Base-by-base conservation (phyloP, 2,329 filamentous ascomycete species). In the Neocucurbitaria cava region DNA sequence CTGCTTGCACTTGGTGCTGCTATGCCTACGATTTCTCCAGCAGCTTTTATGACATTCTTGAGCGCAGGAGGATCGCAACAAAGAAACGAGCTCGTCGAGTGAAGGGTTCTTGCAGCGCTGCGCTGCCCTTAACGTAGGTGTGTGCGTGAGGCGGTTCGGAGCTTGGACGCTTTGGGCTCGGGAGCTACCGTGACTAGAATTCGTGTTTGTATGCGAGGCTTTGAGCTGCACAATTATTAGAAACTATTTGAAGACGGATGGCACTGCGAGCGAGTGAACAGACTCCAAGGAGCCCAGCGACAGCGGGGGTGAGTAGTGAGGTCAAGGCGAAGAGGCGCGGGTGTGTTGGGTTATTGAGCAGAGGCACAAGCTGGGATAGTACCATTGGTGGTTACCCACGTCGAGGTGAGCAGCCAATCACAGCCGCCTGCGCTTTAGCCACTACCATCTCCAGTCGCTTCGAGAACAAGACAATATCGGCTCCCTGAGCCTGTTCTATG, bases 321-420 rank as follows among this genome's bases (percentile, higher is more conserved):
- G 52, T 43, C 46, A 53, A 50, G 33, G 52, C 54, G 53, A 15
- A 54, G 35, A 56, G 52, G 47, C 46, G 52, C 49, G 48, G 23
- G 55, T 59, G 59, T 64, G 59, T 61, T 63, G 65, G 59, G 58
- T 56, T 49, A 56, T 47, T 21, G 56, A 39, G 52, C 31, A 45
- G 46, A 47, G 52, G 38, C 49, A 57, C 52, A 38, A 44, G 54
- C 49, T 42, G 53, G 31, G 49, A 59, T 49, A 48, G 50, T 39
- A 52, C 52, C 52, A 53, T 56, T 58, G 54, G 54, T 53, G 40
- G 52, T 59, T 59, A 61, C 55, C 53, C 46, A 49, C 49, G 41
- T 45, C 24, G 39, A 42, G 7, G 26, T 20, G 20, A 21, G 17
- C 45, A 39, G 46, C 56, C 52, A 56, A 58, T 56, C 44, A 49